Percentiles rank a stretch among this genome's conserved stretches.
These are phyloP conservation scores for Aspergillus sp. DNA, from an alignment of 2,329 filamentous ascomycete species.

Conservation along the genomic window DNA sequence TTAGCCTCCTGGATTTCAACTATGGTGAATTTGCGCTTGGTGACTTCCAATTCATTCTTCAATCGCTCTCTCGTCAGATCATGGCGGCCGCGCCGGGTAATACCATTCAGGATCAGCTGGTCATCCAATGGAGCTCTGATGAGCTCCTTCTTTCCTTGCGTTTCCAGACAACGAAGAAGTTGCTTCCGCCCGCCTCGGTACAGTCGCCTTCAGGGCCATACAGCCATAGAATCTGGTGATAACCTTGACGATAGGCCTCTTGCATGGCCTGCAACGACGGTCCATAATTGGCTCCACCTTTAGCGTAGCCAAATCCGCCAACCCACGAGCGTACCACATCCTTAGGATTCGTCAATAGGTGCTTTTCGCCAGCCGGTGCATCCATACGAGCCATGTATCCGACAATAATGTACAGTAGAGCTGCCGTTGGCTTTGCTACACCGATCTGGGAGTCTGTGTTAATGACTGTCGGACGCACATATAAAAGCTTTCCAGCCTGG, in stretches of 20 bases:
- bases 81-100: conserved; percentile 73
- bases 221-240: conserved; percentile 84
- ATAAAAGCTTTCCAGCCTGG: conserved; percentile 57
- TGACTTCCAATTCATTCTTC: conserved; percentile 68
- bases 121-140: conserved; percentile 79
- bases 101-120: conserved; percentile 77
- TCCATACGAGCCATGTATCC: conserved; percentile 49
- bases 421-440: conserved; percentile 43
- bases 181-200: conserved; percentile 83
- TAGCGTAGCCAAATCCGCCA: conserved; percentile 83
- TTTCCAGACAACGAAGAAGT: conserved; percentile 80
- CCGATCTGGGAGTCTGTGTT: conserved; percentile 74
- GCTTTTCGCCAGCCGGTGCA: conserved; percentile 24
- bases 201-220: conserved; percentile 72
- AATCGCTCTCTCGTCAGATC: conserved; percentile 61
- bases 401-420: conserved; percentile 54
- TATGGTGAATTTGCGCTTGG: conserved; percentile 79
- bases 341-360: conserved; percentile 66
- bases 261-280: conserved; percentile 73
- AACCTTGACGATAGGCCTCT: conserved; percentile 71
- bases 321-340: conserved; percentile 86
- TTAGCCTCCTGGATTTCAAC: conserved; percentile 68
- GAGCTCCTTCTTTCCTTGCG: conserved; percentile 56
- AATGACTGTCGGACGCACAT: conserved; percentile 81
- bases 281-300: conserved; percentile 87